Conservation (phyloP, 2,329 filamentous ascomycete genomes). For the Alternaria postmessia region DNA sequence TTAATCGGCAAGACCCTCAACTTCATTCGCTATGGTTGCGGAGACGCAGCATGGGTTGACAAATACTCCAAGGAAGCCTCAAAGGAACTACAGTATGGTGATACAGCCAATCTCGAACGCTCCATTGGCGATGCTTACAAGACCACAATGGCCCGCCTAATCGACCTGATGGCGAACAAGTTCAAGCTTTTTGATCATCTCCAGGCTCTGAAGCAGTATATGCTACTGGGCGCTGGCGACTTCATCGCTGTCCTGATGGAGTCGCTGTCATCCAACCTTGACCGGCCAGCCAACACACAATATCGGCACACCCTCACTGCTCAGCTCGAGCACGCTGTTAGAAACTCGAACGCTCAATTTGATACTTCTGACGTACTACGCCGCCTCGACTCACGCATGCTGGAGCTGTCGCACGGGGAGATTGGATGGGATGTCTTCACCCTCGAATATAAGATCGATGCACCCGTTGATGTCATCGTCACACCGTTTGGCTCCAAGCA, state of each 20-base stretch:
- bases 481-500: constrained; percentile 95
- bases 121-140: constrained; percentile 98
- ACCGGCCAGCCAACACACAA: constrained; percentile 94
- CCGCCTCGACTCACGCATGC: constrained; percentile 94
- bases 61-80: constrained; percentile 92
- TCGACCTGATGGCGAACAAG: constrained; percentile 91
- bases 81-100: constrained; percentile 89
- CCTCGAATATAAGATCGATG: constrained; percentile 96
- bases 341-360: constrained; percentile 95
- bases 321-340: constrained; percentile 96
- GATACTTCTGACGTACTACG: constrained; percentile 91
- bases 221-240: constrained; percentile 93
- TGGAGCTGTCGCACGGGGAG: constrained; percentile 93
- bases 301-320: constrained; percentile 96
- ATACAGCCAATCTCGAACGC: constrained; percentile 87
- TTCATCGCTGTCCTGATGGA: constrained; percentile 98
- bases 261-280: constrained; percentile 88
- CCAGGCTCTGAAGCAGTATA: constrained; percentile 89
- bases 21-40: constrained; percentile 95
- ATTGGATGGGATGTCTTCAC: constrained; percentile 99
- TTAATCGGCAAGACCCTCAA: constrained; percentile 97
- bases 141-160: constrained; percentile 94
- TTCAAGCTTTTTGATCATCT: constrained; percentile 95
- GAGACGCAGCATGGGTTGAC: constrained; percentile 94
- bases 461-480: constrained; percentile 94